Evolutionary conservation across 1,284 basidiomycete genomes (phyloP), one percentile per base, ranked within the genome.

Genomic region (Ustilago sp.): DNA sequence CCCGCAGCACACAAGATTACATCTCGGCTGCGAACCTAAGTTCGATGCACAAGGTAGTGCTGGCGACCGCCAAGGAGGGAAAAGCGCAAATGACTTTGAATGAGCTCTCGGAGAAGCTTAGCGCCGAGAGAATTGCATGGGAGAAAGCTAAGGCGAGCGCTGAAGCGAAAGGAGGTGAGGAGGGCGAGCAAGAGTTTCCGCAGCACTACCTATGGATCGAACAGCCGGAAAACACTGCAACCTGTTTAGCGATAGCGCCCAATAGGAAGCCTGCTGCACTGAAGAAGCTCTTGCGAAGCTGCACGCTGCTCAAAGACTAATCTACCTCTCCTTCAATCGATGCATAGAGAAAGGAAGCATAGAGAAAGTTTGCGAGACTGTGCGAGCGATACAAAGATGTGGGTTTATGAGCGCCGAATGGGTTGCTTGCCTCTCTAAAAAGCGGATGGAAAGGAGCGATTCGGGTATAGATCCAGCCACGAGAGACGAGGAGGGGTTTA

Each of bases 221-320:
- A 77, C 88, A 89, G 70, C 89, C 89, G 0, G 89, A 90, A 83
- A 87, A 89, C 64, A 71, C 87, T 1, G 87, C 89, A 2, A 89
- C 90, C 1, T 90, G 89, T 71, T 80, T 90, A 38, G 89, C 90
- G 6, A 82, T 90, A 2, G 89, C 88, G 15, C 89, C 89, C 0
- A 90, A 90, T 63, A 82, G 87, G 51, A 87, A 88, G 63, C 88
- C 88, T 5, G 87, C 88, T 2, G 80, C 81, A 17, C 74, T 88
- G 11, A 88, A 87, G 64, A 86, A 86, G 73, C 76, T 87, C 2
- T 75, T 89, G 4, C 86, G 87, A 36, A 81, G 86, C 17, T 86
- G 84, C 41, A 86, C 79, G 54, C 77, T 74, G 90, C 89, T 62
- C 91, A 67, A 71, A 13, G 79, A 80, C 53, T 84, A 63, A 59